A percentile compares a stretch with the other conserved stretches of the same genome.
These are phyloP conservation scores for Pseudogymnoascus sp. DNA, from an alignment of 2,329 filamentous ascomycete species.

Conservation along the genomic window DNA sequence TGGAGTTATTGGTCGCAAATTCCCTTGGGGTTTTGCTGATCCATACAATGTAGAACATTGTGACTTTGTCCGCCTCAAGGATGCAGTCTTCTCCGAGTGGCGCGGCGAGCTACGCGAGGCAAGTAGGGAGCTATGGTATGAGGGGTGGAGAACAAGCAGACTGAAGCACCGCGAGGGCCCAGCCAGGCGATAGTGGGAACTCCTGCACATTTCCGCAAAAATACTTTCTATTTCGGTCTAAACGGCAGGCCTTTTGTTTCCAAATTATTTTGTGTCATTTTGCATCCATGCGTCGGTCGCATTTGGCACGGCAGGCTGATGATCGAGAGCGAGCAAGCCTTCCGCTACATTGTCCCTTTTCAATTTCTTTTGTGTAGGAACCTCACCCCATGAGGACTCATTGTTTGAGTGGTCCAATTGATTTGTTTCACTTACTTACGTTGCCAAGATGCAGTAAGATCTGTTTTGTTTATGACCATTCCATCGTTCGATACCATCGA, in stretches of 20 bases:
- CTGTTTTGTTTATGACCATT: slow-evolving; percentile 8
- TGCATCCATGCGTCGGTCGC: slow-evolving; percentile 2
- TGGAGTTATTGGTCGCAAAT: slow-evolving; percentile 70
- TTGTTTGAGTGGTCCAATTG: slow-evolving; percentile 5
- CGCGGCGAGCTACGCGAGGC: slow-evolving; percentile 81
- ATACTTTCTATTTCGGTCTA: slow-evolving; percentile 4
- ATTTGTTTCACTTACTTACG: slow-evolving; percentile 7
- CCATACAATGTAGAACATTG: slow-evolving; percentile 88
- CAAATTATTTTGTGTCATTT: slow-evolving; percentile 7
- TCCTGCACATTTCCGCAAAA: neutral
- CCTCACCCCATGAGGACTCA: neutral
- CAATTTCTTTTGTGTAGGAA: slow-evolving; percentile 1
- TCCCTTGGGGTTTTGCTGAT: slow-evolving; percentile 95
- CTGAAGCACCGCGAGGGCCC: slow-evolving; percentile 36
- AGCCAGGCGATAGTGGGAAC: neutral
- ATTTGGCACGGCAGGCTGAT: slow-evolving; percentile 1
- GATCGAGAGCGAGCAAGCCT: slow-evolving; percentile 3
- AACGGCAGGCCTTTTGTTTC: slow-evolving; percentile 5
- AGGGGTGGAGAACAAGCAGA: slow-evolving; percentile 78
- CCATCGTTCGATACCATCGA: slow-evolving; percentile 5
- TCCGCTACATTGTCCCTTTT: slow-evolving; percentile 6
- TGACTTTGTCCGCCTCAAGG: slow-evolving; percentile 84
- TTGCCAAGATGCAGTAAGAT: slow-evolving; percentile 5
- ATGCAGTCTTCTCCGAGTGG: slow-evolving; percentile 91
- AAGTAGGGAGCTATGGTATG: slow-evolving; percentile 89